Base-by-base conservation (phyloP, 352 stramenopile genomes). In the Pythium biforme region DNA sequence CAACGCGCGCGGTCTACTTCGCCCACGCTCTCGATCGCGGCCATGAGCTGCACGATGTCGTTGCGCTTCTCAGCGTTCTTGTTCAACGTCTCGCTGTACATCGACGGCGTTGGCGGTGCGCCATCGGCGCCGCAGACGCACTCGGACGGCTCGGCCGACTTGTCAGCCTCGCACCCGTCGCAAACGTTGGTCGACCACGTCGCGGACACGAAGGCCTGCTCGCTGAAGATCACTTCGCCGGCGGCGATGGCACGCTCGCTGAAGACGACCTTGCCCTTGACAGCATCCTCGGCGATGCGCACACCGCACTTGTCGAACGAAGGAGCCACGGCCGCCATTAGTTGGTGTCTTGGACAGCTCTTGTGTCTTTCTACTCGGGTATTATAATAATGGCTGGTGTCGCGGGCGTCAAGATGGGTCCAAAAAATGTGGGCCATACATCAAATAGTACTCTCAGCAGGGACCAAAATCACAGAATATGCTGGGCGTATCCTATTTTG, bases 151-250 rank as follows among this genome's bases (percentile, higher is more conserved):
- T 64, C 59, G 10, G 26, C 47, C 14, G 73, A 45, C 39, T 61
- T 72, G 48, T 66, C 55, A 3, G 87, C 72, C 39, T 90, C 80
- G 41, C 81, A 89, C 33, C 53, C 64, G 11, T 76, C 69, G 55
- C 80, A 90, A 31, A 89, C 64, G 37, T 87, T 76, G 17, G 76
- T 88, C 64, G 73, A 85, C 83, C 83, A 92, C 10, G 77, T 61
- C 14, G 81, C 83, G 56, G 72, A 83, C 48, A 90, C 83, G 59
- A 92, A 90, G 23, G 83, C 81, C 59, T 86, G 57, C 63, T 92
- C 83, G 54, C 73, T 80, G 66, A 92, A 92, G 54, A 92, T 86
- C 29, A 90, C 78, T 23, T 88, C 76, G 7, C 83, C 83, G 4
- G 81, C 69, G 27, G 74, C 48, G 59, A 90, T 88, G 1, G 60